Conservation (phyloP, 2,329 filamentous ascomycete species). For the Fusarium brachygibbosum region DNA sequence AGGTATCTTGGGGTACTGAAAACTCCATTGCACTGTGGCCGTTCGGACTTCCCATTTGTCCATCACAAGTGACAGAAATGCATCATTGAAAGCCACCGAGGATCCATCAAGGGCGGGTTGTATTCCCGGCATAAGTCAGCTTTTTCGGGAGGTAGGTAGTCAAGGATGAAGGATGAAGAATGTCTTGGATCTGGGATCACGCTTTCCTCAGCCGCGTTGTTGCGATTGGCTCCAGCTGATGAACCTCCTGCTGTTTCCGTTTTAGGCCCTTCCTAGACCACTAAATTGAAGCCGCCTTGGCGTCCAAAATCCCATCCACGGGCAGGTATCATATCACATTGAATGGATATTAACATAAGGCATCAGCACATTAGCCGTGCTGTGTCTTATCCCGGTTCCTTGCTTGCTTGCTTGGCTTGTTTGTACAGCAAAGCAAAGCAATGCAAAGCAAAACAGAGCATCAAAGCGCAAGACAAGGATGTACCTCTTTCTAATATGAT, state of each 20-base stretch:
- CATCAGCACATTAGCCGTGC: conserved; percentile 10
- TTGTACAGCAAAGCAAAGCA: not conserved
- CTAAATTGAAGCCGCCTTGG: conserved; percentile 6
- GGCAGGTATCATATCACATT: not conserved
- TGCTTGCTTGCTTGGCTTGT: not conserved
- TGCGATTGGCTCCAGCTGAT: conserved; percentile 25
- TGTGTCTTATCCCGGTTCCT: conserved; percentile 6
- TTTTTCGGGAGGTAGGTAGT: conserved; percentile 9
- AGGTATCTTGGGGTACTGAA: conserved; percentile 46
- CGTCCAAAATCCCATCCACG: not conserved
- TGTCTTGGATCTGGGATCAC: conserved; percentile 40
- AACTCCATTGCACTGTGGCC: conserved; percentile 46
- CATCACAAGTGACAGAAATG: conserved; percentile 43
- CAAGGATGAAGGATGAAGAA: conserved; percentile 17
- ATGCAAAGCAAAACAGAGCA: not conserved
- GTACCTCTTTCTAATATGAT: conserved; percentile 1
- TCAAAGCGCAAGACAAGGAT: conserved; percentile 14
- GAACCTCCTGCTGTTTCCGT: conserved; percentile 41
- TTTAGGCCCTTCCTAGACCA: conserved; percentile 24
- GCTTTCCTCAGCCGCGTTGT: conserved; percentile 29
- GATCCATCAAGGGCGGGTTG: conserved; percentile 24
- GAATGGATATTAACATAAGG: not conserved
- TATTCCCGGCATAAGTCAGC: conserved; percentile 25
- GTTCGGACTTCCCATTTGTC: conserved; percentile 41
- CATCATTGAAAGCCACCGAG: conserved; percentile 21